A percentile compares a stretch with the other conserved stretches of the same genome.
These are phyloP conservation scores for Aspergillus uvarum DNA, from an alignment of 2,329 filamentous ascomycete genomes.

Conservation along the genomic window DNA sequence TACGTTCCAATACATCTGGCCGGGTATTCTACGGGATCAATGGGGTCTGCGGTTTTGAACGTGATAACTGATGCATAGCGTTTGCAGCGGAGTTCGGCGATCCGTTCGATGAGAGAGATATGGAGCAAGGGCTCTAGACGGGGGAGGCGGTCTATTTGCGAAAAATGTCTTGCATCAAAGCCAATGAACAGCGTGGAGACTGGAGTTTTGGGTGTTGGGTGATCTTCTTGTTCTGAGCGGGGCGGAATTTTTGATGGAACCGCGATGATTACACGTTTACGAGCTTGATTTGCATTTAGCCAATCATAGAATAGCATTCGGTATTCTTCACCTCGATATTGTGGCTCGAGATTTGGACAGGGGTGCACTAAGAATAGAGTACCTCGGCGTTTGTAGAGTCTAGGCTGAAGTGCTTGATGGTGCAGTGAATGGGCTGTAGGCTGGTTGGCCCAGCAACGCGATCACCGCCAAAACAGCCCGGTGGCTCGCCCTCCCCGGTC, in stretches of 20 bases:
- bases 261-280: neutral
- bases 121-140: slow-evolving; percentile 27
- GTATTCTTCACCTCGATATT: neutral
- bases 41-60: neutral
- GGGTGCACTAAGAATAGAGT: too few species aligned
- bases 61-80: neutral
- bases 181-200: slow-evolving; percentile 7
- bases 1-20: slow-evolving; percentile 27
- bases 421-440: neutral
- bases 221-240: neutral
- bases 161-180: neutral
- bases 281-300: neutral
- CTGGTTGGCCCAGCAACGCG: neutral
- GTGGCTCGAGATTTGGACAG: too few species aligned
- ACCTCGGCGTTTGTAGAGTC: too few species aligned
- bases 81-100: slow-evolving; percentile 47
- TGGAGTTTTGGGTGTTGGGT: slow-evolving; percentile 4
- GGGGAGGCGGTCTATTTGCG: neutral
- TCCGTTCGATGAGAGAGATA: slow-evolving; percentile 45
- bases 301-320: neutral
- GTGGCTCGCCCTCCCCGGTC: neutral
- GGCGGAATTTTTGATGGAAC: neutral
- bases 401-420: neutral
- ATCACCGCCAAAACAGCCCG: neutral
- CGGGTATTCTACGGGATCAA: neutral